These are phyloP conservation scores for Aureobasidium pullulans DNA, from an alignment of 2,329 filamentous ascomycete genomes.

Conservation along the genomic window DNA sequence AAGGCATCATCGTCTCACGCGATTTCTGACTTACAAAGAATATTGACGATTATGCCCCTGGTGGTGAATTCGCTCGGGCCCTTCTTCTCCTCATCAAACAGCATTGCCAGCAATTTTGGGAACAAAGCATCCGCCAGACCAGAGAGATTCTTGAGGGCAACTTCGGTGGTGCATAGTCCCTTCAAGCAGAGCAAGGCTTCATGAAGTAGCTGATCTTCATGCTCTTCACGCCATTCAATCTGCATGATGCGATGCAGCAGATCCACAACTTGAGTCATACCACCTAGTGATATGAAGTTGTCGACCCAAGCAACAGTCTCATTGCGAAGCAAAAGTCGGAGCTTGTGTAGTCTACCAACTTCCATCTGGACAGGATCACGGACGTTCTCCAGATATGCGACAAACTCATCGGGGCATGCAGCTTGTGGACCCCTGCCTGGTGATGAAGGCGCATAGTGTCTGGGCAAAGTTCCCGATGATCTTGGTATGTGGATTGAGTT, in stretches of 20 bases:
- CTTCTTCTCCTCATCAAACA: conserved; percentile 97
- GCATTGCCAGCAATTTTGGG: conserved; percentile 75
- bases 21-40: conserved; percentile 50
- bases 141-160: conserved; percentile 73
- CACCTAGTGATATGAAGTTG: conserved; percentile 77
- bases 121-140: conserved; percentile 76
- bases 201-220: conserved; percentile 87
- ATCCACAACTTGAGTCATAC: conserved; percentile 85
- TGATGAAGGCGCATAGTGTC: conserved; percentile 17
- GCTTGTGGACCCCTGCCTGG: conserved; percentile 52
- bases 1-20: background rate
- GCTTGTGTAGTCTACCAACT: conserved; percentile 90
- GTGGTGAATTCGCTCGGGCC: conserved; percentile 95
- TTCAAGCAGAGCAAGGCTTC: conserved; percentile 91
- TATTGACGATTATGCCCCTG: conserved; percentile 77
- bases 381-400: conserved; percentile 73
- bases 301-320: conserved; percentile 96
- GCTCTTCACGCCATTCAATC: conserved; percentile 96
- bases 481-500: conserved; percentile 57
- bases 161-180: conserved; percentile 83
- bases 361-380: conserved; percentile 77
- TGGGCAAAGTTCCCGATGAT: conserved; percentile 19
- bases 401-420: conserved; percentile 73
- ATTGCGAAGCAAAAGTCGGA: conserved; percentile 80
- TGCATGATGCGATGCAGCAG: conserved; percentile 87